phyloP scores from a whole-genome alignment of 768 basidiomycete genomes.

The Termitomyces sp. region DNA sequence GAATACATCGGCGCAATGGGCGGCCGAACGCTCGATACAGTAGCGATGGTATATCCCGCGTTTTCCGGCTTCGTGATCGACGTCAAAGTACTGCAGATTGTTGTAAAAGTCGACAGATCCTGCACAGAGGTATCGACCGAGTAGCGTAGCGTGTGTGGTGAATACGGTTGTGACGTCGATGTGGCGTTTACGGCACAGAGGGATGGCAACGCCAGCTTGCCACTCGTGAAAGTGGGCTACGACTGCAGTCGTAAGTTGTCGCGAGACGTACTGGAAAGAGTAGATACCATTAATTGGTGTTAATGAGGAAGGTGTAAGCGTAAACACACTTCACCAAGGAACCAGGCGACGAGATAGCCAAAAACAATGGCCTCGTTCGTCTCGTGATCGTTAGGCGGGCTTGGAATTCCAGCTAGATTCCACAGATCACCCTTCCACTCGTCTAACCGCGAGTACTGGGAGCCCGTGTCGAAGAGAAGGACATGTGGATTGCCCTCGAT shows the following conservation, averaged over 20 bases:
- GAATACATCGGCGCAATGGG: slow-evolving; percentile 97
- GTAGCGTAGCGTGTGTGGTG: slow-evolving; percentile 96
- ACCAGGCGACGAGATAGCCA: slow-evolving; percentile 98
- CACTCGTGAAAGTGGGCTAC: slow-evolving; percentile 99
- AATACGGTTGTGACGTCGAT: slow-evolving; percentile 99
- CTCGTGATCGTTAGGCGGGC: slow-evolving; percentile 93
- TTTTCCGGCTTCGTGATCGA: slow-evolving; percentile 99
- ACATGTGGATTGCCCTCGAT: slow-evolving; percentile 96
- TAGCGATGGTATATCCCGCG: slow-evolving; percentile 97
- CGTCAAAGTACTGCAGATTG: slow-evolving; percentile 98
- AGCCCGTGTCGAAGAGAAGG: slow-evolving; percentile 93
- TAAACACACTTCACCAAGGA: slow-evolving; percentile 87
- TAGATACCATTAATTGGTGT: neutral
- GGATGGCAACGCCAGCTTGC: slow-evolving; percentile 96
- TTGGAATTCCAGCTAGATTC: slow-evolving; percentile 97
- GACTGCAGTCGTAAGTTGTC: slow-evolving; percentile 81
- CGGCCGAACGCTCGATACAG: slow-evolving; percentile 93
- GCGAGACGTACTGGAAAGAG: slow-evolving; percentile 65
- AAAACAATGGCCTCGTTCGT: slow-evolving; percentile 98
- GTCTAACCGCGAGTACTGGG: slow-evolving; percentile 82
- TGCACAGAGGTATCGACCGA: slow-evolving; percentile 97
- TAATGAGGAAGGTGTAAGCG: neutral
- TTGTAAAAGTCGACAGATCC: slow-evolving; percentile 99
- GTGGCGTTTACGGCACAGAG: slow-evolving; percentile 92
- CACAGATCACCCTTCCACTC: slow-evolving; percentile 99